These are phyloP conservation scores for Solanum sejunctum DNA, from an alignment of 257 asterid species.

Conservation along the genomic window DNA sequence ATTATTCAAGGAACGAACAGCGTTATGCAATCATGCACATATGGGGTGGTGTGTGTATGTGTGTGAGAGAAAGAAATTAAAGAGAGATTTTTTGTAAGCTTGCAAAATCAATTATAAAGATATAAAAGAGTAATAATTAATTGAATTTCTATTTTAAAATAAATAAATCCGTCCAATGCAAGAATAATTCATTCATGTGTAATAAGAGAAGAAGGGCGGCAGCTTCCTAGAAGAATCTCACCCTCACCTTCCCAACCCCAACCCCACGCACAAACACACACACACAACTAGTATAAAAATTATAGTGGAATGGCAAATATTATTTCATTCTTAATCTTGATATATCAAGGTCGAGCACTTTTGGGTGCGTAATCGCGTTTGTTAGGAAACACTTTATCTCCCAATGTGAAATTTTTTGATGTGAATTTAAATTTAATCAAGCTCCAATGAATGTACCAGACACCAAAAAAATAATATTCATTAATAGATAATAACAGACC, in stretches of 20 bases:
- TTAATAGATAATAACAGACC: neutral
- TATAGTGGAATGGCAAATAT: no score
- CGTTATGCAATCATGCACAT: neutral
- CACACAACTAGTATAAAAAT: no score
- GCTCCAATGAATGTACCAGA: no score
- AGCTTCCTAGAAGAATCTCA: constrained; percentile 15
- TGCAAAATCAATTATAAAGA: neutral
- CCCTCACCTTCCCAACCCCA: neutral
- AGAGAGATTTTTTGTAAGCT: neutral
- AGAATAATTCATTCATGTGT: constrained; percentile 21
- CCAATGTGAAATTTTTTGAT: no score
- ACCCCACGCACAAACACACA: neutral
- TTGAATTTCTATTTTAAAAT: neutral
- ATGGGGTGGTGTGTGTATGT: neutral
- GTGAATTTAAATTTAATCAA: no score
- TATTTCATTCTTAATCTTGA: no score
- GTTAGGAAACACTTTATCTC: no score
- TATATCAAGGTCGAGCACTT: no score
- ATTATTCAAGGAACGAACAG: neutral
- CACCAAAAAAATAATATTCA: no score
- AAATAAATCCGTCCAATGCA: constrained; percentile 9
- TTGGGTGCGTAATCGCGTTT: no score
- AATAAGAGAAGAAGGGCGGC: neutral
- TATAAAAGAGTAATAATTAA: neutral
- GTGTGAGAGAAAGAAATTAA: neutral